These are phyloP conservation scores for Xylaria intraflava DNA, from an alignment of 495 filamentous ascomycete genomes.

Conservation along the genomic window DNA sequence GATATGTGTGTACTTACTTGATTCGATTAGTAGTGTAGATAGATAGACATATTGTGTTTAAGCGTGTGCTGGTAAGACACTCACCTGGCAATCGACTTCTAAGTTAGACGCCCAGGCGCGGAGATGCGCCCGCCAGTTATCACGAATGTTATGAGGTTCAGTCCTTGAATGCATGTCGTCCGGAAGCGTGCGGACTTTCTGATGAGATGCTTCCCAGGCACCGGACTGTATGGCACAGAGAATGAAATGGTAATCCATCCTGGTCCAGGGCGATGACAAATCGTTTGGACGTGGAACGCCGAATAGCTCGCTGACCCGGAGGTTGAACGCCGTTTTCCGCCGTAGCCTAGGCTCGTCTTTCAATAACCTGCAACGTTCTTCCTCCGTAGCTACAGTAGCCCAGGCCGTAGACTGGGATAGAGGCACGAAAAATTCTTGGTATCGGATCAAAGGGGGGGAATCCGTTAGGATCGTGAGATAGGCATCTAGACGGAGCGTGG, in stretches of 20 bases:
- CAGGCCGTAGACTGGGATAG: slow-evolving; percentile 16
- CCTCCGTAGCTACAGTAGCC: slow-evolving; percentile 11
- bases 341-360: slow-evolving; percentile 15
- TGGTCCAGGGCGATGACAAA: slow-evolving; percentile 15
- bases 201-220: slow-evolving; percentile 20
- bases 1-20: neutral
- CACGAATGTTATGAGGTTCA: neutral
- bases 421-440: slow-evolving; percentile 20
- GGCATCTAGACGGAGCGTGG: slow-evolving; percentile 21
- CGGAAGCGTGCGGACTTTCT: slow-evolving; percentile 15
- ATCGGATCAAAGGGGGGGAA: slow-evolving; percentile 21
- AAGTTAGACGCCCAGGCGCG: slow-evolving; percentile 8
- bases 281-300: neutral
- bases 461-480: slow-evolving; percentile 19
- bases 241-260: slow-evolving; percentile 22
- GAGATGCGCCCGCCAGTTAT: slow-evolving; percentile 14
- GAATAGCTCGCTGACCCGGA: slow-evolving; percentile 17
- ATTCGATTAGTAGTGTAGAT: neutral
- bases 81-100: slow-evolving; percentile 14
- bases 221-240: slow-evolving; percentile 22
- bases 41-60: neutral
- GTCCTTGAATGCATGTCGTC: slow-evolving; percentile 11
- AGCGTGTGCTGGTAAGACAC: neutral
- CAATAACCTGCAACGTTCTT: slow-evolving; percentile 18
- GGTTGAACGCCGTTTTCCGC: slow-evolving; percentile 16